phyloP scores from a whole-genome alignment of 2,329 filamentous ascomycete species.

The Fusarium subtropicale region DNA sequence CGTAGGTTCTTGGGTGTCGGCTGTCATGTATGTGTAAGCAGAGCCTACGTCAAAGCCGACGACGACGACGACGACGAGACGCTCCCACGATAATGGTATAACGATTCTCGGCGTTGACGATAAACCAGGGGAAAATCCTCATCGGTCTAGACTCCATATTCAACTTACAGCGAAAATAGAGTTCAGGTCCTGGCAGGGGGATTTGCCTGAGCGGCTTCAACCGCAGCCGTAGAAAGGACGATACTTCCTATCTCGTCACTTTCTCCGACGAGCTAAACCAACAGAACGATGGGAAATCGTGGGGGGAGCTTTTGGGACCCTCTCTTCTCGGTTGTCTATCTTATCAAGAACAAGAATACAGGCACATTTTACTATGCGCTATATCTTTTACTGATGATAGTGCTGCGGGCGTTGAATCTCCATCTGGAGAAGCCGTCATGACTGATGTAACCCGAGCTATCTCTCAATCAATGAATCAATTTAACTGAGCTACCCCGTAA shows the following conservation, averaged over 20 bases:
- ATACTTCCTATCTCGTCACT: constrained; percentile 38
- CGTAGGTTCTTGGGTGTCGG: background rate
- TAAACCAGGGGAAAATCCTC: constrained; percentile 15
- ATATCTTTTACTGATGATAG: constrained; percentile 34
- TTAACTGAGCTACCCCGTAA: background rate
- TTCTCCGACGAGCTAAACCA: constrained; percentile 37
- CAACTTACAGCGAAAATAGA: constrained; percentile 16
- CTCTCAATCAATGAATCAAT: constrained; percentile 11
- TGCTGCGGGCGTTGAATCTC: constrained; percentile 42
- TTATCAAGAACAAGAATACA: constrained; percentile 38
- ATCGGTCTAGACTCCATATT: constrained; percentile 5
- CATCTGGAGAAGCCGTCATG: background rate
- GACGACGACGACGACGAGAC: constrained; percentile 2
- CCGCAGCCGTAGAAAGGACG: constrained; percentile 17
- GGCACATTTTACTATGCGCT: constrained; percentile 16
- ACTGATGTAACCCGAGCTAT: constrained; percentile 26
- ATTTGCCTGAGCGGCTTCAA: constrained; percentile 30
- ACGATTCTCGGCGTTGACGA: constrained; percentile 18
- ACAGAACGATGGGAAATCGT: constrained; percentile 34
- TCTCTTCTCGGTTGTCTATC: constrained; percentile 36
- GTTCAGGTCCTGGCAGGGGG: constrained; percentile 32
- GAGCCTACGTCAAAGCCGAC: constrained; percentile 14
- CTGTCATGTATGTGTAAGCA: constrained; percentile 19
- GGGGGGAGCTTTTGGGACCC: constrained; percentile 27
- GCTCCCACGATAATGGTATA: background rate